Evolutionary conservation across 1,139 yeast genomes (phyloP), one percentile per base, ranked within the genome.

Genomic region (Scheffersomyces insectosa): DNA sequence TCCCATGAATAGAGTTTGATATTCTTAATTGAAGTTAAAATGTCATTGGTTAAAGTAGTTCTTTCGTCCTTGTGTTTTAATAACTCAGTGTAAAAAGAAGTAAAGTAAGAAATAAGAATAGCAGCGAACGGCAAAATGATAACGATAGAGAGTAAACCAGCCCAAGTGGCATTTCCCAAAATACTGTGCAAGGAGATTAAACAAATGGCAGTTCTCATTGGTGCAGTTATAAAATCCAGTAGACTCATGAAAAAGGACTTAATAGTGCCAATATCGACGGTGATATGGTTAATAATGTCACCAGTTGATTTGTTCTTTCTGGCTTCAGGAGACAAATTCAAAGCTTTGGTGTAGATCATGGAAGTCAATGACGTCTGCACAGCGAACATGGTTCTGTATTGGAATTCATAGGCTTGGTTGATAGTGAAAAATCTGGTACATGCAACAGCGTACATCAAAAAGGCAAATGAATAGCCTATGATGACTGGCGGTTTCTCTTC

Each of bases 251-350:
- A 50, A 41, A 58, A 49, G 42, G 47, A 41, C 32, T 58, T 48
- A 38, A 64, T 46, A 14, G 49, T 56, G 28, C 39, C 42, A 16
- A 59, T 52, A 44, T 64, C 68, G 30, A 55, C 52, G 4, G 65
- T 54, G 32, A 63, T 56, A 42, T 61, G 60, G 43, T 61, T 64
- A 28, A 64, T 57, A 38, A 64, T 63, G 28, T 62, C 67, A 38
- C 68, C 68, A 11, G 65, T 60, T 3, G 63, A 45, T 40, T 62
- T 63, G 28, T 56, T 54, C 41, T 57, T 60, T 32, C 58, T 56
- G 11, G 65, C 49, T 35, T 58, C 59, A 8, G 68, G 65, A 15
- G 66, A 60, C 36, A 64, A 54, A 23, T 44, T 52, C 46, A 63
- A 44, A 3, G 67, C 61, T 47, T 64, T 64, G 5, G 53, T 51